Evolutionary conservation across 306 rosid genomes (phyloP).

Genomic region (Calophaca sinica): DNA sequence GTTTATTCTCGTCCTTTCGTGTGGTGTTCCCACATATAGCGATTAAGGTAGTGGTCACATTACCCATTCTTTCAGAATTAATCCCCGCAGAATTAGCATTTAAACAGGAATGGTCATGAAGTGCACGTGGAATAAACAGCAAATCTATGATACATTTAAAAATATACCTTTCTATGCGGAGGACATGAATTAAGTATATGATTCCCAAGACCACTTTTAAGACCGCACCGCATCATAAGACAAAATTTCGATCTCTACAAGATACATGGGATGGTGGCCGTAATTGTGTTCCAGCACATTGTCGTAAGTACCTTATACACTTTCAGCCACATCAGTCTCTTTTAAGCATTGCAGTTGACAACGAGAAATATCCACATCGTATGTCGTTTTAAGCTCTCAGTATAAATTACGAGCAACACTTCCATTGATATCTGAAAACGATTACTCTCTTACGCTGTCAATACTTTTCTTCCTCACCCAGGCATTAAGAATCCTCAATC

Average conservation of each 20-base stretch:
- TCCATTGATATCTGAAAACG: constrained; percentile 35
- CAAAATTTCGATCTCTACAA: constrained; percentile 25
- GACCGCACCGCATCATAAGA: not conserved
- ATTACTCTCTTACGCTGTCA: not conserved
- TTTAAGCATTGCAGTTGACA: constrained; percentile 23
- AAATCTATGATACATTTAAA: no score
- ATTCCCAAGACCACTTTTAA: not conserved
- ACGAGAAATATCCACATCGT: not conserved
- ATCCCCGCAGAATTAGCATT: not conserved
- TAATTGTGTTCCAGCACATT: constrained; percentile 23
- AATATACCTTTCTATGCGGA: not conserved
- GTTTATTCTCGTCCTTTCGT: not conserved
- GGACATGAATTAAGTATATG: not conserved
- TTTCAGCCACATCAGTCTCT: constrained; percentile 26
- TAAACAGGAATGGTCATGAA: not conserved
- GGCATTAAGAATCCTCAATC: constrained; percentile 58
- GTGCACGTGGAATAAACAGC: not conserved
- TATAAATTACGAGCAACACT: constrained; percentile 25
- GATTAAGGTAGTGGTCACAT: not conserved
- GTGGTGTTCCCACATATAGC: not conserved
- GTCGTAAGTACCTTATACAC: constrained; percentile 26
- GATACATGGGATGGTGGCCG: constrained; percentile 34
- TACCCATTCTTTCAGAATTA: constrained; percentile 1
- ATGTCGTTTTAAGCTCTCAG: constrained; percentile 32
- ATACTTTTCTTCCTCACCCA: constrained; percentile 45